Percentiles rank a stretch among this genome's conserved stretches.
phyloP scores from a whole-genome alignment of 2,329 filamentous ascomycete species.

The Mycogone perniciosa region DNA sequence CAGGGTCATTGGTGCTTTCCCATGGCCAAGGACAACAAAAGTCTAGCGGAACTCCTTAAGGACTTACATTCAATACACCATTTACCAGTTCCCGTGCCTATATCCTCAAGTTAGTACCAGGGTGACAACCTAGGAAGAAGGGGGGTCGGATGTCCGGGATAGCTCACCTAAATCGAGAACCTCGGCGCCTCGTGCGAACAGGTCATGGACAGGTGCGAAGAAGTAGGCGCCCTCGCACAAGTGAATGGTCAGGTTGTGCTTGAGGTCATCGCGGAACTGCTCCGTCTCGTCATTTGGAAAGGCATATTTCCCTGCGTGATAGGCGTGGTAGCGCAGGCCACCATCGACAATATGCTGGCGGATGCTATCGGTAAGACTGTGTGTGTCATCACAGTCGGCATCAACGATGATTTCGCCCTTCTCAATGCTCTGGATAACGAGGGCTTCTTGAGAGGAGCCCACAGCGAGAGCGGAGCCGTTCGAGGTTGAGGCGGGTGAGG shows the following conservation, averaged over 20 bases:
- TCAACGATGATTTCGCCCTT: slow-evolving; percentile 23
- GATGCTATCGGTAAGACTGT: slow-evolving; percentile 37
- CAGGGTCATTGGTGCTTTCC: not conserved
- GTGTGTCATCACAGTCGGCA: slow-evolving; percentile 28
- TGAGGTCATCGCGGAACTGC: slow-evolving; percentile 36
- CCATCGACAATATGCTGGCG: slow-evolving; percentile 38
- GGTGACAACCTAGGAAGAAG: not conserved
- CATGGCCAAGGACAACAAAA: not conserved
- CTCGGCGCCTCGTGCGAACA: slow-evolving; percentile 32
- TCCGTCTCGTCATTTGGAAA: slow-evolving; percentile 40
- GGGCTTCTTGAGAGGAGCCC: slow-evolving; percentile 24
- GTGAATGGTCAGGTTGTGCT: slow-evolving; percentile 34
- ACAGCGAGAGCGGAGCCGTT: slow-evolving; percentile 26
- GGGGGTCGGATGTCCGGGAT: not conserved
- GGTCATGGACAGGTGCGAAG: slow-evolving; percentile 36
- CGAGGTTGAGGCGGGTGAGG: slow-evolving; percentile 24
- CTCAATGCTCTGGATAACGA: slow-evolving; percentile 27
- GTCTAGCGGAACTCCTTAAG: not conserved
- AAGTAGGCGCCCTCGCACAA: slow-evolving; percentile 36
- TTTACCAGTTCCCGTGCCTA: slow-evolving; percentile 45
- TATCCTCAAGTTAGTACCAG: slow-evolving; percentile 4
- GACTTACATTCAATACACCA: slow-evolving; percentile 46
- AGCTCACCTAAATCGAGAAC: slow-evolving; percentile 42
- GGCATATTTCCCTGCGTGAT: slow-evolving; percentile 35
- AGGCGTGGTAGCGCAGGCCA: slow-evolving; percentile 34